Evolutionary conservation across 306 rosid genomes (phyloP).

Genomic region (Castanea crenata): DNA sequence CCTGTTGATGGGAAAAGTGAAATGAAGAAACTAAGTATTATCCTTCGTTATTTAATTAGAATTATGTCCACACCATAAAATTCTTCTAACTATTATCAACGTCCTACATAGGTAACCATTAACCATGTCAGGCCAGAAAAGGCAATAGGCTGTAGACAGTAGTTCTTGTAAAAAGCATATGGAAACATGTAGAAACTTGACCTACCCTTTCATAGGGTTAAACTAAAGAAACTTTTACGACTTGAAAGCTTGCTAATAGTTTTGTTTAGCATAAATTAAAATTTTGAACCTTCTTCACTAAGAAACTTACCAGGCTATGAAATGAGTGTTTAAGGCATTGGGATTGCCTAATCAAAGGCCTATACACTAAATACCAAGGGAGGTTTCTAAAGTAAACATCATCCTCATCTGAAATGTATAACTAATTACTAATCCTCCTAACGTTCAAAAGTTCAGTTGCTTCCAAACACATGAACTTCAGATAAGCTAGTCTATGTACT

Average conservation of each 20-base stretch:
- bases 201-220: neutral
- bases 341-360: neutral
- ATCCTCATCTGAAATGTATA: neutral
- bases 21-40: neutral
- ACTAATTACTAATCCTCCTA: neutral
- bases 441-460: neutral
- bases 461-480: neutral
- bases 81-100: neutral
- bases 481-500: neutral
- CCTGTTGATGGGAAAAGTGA: slow-evolving; percentile 36
- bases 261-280: neutral
- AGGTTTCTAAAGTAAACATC: neutral
- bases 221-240: neutral
- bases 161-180: neutral
- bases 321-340: neutral
- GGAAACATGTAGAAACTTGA: neutral
- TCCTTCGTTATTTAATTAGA: slow-evolving; percentile 14
- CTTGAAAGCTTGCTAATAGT: neutral
- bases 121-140: neutral
- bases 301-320: neutral
- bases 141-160: neutral
- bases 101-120: neutral
- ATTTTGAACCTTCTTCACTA: neutral
- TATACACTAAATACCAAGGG: neutral
- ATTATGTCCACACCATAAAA: neutral